Base-by-base conservation (phyloP, 257 asterid species). In the Orobanche coerulescens region DNA sequence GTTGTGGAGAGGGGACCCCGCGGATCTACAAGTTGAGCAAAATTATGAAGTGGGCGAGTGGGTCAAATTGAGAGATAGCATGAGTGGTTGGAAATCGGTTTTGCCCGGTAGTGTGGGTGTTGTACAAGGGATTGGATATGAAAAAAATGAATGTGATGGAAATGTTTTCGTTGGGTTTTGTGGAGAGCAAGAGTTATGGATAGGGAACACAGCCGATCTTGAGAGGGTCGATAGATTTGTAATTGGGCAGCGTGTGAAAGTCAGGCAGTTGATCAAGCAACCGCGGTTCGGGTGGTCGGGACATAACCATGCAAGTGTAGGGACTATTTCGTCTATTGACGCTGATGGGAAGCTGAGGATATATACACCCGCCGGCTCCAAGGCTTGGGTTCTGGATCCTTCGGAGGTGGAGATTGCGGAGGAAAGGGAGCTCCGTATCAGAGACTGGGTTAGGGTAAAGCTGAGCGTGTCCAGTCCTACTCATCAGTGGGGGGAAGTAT, bases 221-320 rank as follows among this genome's bases (percentile, higher is more conserved):
- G 90, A 77, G 61, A 65, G 73, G 65, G 85, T 57, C 7, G 67
- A 77, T 52, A 84, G 79, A 50, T 76, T 86, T 50, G 42, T 51
- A 4, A 84, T 84, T 7, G 97, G 98, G 61, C 94, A 83, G 76
- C 76, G 80, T 28, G 81, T 89, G 39, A 84, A 72, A 74, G 95
- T 93, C 2, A 81, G 73, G 56, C 56, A 50, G 65, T 70, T 78
- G 1, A 79, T 93, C 48, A 82, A 82, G 83, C 95, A 78, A 66
- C 98, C 98, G 0, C 83, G 97, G 72, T 93, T 93, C 64, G 89
- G 94, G 55, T 93, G 98, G 98, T 84, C 97, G 3, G 97, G 97
- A 24, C 96, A 93, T 73, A 86, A 68, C 70, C 92, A 93, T 66
- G 67, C 76, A 12, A 84, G 82, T 56, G 64, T 93, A 42, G 96